These are phyloP conservation scores for Cystodermella granulosa DNA, from an alignment of 1,284 basidiomycete species.

Conservation along the genomic window DNA sequence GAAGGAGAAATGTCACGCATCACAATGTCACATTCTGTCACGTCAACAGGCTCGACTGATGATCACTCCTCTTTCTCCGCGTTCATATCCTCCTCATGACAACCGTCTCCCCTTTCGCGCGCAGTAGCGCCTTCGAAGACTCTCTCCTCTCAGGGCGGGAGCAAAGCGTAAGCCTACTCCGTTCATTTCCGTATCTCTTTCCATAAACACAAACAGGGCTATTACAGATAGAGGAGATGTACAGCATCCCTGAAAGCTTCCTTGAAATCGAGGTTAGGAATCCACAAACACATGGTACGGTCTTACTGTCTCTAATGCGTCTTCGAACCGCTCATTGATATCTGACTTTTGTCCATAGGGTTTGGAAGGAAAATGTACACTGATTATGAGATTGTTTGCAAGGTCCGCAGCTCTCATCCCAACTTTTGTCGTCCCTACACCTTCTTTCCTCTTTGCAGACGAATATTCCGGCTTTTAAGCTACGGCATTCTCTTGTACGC, in stretches of 20 bases:
- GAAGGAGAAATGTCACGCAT: no score
- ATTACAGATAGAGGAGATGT: constrained; percentile 93
- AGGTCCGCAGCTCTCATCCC: constrained; percentile 49
- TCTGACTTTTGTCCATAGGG: constrained; percentile 44
- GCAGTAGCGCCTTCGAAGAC: constrained; percentile 70
- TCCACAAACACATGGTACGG: constrained; percentile 90
- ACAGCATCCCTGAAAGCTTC: constrained; percentile 94
- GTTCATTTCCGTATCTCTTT: constrained; percentile 6
- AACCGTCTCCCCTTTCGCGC: constrained; percentile 75
- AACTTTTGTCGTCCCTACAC: constrained; percentile 1
- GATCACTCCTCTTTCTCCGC: no score
- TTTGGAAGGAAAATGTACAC: constrained; percentile 98
- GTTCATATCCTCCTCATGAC: constrained; percentile 41
- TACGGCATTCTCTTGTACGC: constrained; percentile 90
- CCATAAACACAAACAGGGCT: constrained; percentile 8
- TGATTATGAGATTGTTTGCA: constrained; percentile 97
- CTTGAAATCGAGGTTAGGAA: constrained; percentile 97
- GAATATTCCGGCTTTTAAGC: constrained; percentile 98
- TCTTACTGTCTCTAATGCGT: background rate
- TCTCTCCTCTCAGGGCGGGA: constrained; percentile 63
- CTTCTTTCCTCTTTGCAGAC: constrained; percentile 52
- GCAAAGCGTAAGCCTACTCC: constrained; percentile 64
- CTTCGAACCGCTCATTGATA: background rate
- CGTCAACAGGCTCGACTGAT: no score
- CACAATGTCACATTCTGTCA: no score